These are phyloP conservation scores for Ogataea methanolica DNA, from an alignment of 805 yeast genomes.

Conservation along the genomic window DNA sequence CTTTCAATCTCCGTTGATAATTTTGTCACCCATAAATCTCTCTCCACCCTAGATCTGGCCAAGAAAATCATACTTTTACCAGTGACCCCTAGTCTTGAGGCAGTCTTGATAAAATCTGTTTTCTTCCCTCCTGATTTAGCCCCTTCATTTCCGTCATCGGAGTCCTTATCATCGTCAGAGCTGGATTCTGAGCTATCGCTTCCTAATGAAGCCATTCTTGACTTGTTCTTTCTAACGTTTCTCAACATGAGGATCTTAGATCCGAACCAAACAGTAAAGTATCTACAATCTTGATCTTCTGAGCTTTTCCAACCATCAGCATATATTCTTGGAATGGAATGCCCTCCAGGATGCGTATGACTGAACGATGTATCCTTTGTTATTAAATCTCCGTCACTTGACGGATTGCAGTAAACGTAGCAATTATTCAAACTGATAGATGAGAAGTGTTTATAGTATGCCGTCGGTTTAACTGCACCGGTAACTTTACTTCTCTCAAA, in stretches of 20 bases:
- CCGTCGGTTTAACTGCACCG: constrained; percentile 42
- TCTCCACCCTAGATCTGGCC: constrained; percentile 76
- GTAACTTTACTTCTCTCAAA: constrained; percentile 39
- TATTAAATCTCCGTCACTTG: constrained; percentile 54
- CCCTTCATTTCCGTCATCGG: not conserved
- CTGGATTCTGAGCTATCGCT: constrained; percentile 1
- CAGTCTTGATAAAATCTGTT: constrained; percentile 37
- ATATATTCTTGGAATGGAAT: constrained; percentile 65
- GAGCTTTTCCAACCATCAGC: constrained; percentile 80
- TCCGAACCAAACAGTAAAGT: constrained; percentile 85
- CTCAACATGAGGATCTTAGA: constrained; percentile 43
- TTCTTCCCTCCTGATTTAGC: constrained; percentile 4
- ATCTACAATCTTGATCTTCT: constrained; percentile 70
- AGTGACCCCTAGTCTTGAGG: constrained; percentile 55
- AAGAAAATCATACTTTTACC: constrained; percentile 71
- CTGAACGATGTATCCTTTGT: constrained; percentile 36
- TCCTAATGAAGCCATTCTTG: not conserved
- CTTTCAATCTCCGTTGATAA: constrained; percentile 43
- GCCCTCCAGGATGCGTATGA: constrained; percentile 46
- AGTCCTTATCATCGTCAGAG: not conserved
- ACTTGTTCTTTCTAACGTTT: constrained; percentile 13
- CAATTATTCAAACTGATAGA: constrained; percentile 63
- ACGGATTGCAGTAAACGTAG: constrained; percentile 70
- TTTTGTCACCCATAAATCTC: constrained; percentile 73
- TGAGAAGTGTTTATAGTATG: constrained; percentile 47